Percentiles rank a stretch among this genome's conserved stretches.
phyloP scores from a whole-genome alignment of 257 asterid species.

The Solanum clarkiae region DNA sequence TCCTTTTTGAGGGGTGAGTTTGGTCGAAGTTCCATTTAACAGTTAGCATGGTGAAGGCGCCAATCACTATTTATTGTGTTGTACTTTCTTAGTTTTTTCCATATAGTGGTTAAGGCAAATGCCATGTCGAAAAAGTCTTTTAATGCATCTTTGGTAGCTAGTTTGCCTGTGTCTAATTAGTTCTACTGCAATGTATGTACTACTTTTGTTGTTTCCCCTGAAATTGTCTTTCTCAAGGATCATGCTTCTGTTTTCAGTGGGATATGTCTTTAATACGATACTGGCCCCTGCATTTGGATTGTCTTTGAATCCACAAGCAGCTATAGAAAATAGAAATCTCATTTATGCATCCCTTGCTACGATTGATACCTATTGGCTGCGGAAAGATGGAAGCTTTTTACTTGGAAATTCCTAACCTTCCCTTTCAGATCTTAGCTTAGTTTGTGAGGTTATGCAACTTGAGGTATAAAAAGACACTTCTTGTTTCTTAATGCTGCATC shows the following conservation, averaged over 20 bases:
- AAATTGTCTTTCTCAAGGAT: neutral
- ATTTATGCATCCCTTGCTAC: slow-evolving; percentile 48
- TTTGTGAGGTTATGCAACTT: slow-evolving; percentile 86
- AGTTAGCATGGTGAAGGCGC: neutral
- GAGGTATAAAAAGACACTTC: slow-evolving; percentile 31
- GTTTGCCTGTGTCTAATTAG: neutral
- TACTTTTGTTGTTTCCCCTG: neutral
- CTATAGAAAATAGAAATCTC: slow-evolving; percentile 52
- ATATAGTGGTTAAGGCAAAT: neutral
- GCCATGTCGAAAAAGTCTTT: too few species aligned
- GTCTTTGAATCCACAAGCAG: slow-evolving; percentile 52
- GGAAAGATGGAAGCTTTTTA: slow-evolving; percentile 55
- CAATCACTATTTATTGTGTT: neutral
- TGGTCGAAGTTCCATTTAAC: neutral
- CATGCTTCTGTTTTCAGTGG: slow-evolving; percentile 28
- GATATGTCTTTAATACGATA: slow-evolving; percentile 30
- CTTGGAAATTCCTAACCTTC: slow-evolving; percentile 71
- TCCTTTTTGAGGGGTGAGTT: neutral
- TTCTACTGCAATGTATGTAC: neutral
- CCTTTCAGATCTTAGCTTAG: slow-evolving; percentile 79
- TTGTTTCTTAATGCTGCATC: neutral
- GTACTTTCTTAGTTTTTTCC: neutral
- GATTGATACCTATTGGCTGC: slow-evolving; percentile 68
- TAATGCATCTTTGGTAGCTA: neutral
- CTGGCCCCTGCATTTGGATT: slow-evolving; percentile 61